Evolutionary conservation across 1,284 basidiomycete genomes (phyloP), one percentile per base, ranked within the genome.

Genomic region (Ceratobasidium sp.): DNA sequence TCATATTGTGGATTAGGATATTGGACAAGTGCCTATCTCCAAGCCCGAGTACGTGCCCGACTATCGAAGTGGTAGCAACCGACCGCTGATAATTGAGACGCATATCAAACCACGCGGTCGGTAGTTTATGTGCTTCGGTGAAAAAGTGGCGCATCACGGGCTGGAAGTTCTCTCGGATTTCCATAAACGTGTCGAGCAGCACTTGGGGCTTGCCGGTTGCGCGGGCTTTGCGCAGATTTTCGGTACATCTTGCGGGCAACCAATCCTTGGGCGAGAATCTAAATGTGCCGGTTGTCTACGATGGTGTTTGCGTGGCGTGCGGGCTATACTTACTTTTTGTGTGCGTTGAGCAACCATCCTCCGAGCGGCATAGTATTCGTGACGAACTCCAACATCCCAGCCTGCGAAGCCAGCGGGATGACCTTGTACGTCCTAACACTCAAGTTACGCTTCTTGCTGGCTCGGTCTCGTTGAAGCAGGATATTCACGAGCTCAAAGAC

Each of bases 101-200:
- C 91, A 94, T 97, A n/a, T 92, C 89, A 82, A 97, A 98, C 97
- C 97, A 99, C 0, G 92, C 88, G 81, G 94, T 92, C 2, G 97
- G 97, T 0, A 89, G 89, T 82, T 94, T 96, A 84, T 96, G 93
- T 78, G 89, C 90, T 81, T 99, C 95, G 20, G 93, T 94, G 85
- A 99, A 99, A 84, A 93, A 97, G 84, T 98, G 95, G 18, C 97
- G 90, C 91, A 99, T 93, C 54, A 97, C 94, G 0, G 97, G 97
- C 30, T 89, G 88, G 82, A 94, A 92, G n/a, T 84, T 83, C 64
- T 87, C 80, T 79, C 89, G 89, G 12, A 92, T 84, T 23, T 90
- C 83, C 20, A 85, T 81, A 83, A 90, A 98, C 2, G 83, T 83
- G 8, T 69, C 64, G 35, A 79, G 60, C 5, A 80, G 41, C n/a